Percentiles rank a stretch among this genome's conserved stretches.
These are phyloP conservation scores for Phytophthora lateralis DNA, from an alignment of 352 stramenopile genomes.

Conservation along the genomic window DNA sequence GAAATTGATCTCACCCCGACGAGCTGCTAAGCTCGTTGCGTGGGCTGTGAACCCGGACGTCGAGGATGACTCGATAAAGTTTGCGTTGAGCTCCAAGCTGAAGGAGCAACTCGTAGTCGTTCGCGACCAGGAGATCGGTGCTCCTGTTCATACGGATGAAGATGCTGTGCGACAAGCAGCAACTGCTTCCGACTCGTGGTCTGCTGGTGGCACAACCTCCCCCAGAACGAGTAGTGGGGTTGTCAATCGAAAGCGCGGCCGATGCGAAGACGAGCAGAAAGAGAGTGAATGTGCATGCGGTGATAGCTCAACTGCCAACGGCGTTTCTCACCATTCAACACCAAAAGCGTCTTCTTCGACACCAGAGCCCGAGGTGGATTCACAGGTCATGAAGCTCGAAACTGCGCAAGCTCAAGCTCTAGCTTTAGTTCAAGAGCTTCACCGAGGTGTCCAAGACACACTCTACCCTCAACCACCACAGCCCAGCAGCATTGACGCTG, in stretches of 20 bases:
- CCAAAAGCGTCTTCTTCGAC: background rate
- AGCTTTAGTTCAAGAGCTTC: conserved; percentile 24
- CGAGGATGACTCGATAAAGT: conserved; percentile 37
- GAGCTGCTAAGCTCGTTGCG: conserved; percentile 28
- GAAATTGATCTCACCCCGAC: conserved; percentile 26
- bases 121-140: conserved; percentile 23
- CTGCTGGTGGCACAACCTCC: background rate
- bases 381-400: conserved; percentile 23
- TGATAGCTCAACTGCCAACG: background rate
- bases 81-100: conserved; percentile 25
- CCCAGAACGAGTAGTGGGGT: background rate
- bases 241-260: conserved; percentile 7
- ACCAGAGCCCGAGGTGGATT: conserved; percentile 18
- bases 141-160: conserved; percentile 2
- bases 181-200: background rate
- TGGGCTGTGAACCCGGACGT: conserved; percentile 31
- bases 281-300: conserved; percentile 10
- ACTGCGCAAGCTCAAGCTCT: conserved; percentile 22
- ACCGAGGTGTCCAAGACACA: conserved; percentile 14
- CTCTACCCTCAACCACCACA: conserved; percentile 7
- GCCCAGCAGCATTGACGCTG: background rate
- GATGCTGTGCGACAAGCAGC: background rate
- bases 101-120: conserved; percentile 26
- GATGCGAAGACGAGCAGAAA: background rate
- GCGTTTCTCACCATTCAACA: background rate